Evolutionary conservation across 768 basidiomycete species (phyloP).

Genomic region (Mycena pura): DNA sequence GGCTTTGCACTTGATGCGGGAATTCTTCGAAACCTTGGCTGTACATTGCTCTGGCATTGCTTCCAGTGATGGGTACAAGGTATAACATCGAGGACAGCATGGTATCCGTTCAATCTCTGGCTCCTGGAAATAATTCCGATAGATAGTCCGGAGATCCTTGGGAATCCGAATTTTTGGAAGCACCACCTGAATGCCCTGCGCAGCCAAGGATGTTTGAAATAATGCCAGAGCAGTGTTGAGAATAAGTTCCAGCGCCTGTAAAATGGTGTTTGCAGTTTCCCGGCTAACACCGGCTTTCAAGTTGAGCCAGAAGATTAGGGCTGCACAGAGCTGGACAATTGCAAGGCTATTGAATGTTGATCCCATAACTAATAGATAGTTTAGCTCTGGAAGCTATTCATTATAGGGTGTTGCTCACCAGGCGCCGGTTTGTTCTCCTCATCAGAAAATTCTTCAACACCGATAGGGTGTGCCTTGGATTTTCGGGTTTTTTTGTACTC

Average conservation of each 20-base stretch:
- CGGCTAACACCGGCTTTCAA: not conserved
- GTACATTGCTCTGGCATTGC: not conserved
- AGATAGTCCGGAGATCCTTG: not conserved
- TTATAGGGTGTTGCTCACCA: no score
- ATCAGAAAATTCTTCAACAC: not conserved
- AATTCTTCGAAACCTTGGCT: not conserved
- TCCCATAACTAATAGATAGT: no score
- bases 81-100: constrained; percentile 7
- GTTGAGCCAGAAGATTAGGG: constrained; percentile 4
- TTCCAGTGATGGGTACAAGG: not conserved
- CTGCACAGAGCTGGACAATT: constrained; percentile 3
- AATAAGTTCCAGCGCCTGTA: constrained; percentile 1
- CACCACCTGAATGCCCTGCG: not conserved
- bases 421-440: no score
- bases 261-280: not conserved
- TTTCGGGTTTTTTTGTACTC: not conserved
- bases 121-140: not conserved
- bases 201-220: not conserved
- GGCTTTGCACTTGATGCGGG: not conserved
- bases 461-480: not conserved
- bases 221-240: not conserved
- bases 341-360: no score
- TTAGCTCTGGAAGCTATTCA: no score
- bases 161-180: constrained; percentile 3
- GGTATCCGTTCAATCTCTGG: constrained; percentile 3